Conservation (phyloP, 352 stramenopile genomes). For the Globisporangium mamillatum region DNA sequence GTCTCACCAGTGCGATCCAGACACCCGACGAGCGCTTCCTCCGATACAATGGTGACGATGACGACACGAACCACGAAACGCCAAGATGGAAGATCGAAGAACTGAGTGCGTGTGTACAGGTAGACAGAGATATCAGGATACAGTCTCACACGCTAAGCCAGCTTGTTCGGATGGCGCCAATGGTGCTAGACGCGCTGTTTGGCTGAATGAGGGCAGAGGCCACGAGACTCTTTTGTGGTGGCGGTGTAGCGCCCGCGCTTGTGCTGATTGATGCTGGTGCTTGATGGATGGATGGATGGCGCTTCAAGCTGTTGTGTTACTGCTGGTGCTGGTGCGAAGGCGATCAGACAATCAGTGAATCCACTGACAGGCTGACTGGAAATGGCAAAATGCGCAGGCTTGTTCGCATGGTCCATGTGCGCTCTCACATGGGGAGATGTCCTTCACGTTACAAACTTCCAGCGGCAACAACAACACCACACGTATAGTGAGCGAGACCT, state of each 20-base stretch:
- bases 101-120: not conserved
- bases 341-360: constrained; percentile 1
- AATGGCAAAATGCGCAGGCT: not conserved
- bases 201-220: not conserved
- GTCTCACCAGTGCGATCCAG: constrained; percentile 8
- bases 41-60: constrained; percentile 3
- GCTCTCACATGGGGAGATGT: not conserved
- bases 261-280: not conserved
- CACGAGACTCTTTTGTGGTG: not conserved
- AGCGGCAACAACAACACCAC: constrained; percentile 2
- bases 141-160: no score
- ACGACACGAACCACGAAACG: constrained; percentile 2
- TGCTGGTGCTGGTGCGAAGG: not conserved
- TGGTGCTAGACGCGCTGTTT: not conserved
- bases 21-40: not conserved
- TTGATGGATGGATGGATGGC: not conserved
- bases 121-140: not conserved
- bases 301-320: not conserved
- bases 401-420: constrained; percentile 4
- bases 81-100: constrained; percentile 8
- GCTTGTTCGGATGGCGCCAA: not conserved
- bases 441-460: constrained; percentile 1
- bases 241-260: not conserved
- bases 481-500: not conserved
- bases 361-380: not conserved